Evolutionary conservation across 441 rosid species (phyloP), one percentile per base, ranked within the genome.

Genomic region (Aleurites moluccanus): DNA sequence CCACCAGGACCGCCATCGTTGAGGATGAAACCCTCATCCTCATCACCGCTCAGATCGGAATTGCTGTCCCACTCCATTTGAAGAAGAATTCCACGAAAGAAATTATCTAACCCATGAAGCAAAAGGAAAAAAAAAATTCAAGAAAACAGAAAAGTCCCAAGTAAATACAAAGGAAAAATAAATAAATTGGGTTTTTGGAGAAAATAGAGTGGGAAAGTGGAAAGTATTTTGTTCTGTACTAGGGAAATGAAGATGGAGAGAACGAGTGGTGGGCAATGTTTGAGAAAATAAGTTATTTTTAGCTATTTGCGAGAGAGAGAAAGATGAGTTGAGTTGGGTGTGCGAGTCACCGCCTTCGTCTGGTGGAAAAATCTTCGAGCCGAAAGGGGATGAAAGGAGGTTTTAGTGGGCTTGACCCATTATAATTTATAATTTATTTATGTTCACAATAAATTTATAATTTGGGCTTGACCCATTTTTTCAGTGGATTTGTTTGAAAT

Each of bases 41-140:
- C 96, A 35, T 86, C 90, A 23, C 83, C 87, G 76, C 94, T 91
- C 73, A 91, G 91, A 88, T 90, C 99, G 81, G 97, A 90, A 83
- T 84, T 82, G 74, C 98, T 95, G 78, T 95, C 99, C 99, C 98
- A 95, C 97, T 94, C 99, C 98, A 94, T 90, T 77, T 82, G 76
- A 10, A 16, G 62, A 83, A 38, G 78, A 55, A 75, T 47, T 77
- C 18, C 33, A 14, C 10, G 70, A 38, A 30, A 27, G 18, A 40
- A 0, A 56, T 73, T 25, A 63, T 64, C 70, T 73, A 73, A 68
- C 57, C 50, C 59, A 25, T 69, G 23, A 23, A 67, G 14, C 20
- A 18, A n/a, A 50, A 49, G 50, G 50, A 13, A 57, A n/a, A n/a
- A n/a, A n/a, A 10, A n/a, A 2, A 25, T 14, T 25, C 2, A 59